Percentiles rank a stretch among this genome's conserved stretches.
Evolutionary conservation across 495 filamentous ascomycete genomes (phyloP).

Genomic region (Xylaria castorea): DNA sequence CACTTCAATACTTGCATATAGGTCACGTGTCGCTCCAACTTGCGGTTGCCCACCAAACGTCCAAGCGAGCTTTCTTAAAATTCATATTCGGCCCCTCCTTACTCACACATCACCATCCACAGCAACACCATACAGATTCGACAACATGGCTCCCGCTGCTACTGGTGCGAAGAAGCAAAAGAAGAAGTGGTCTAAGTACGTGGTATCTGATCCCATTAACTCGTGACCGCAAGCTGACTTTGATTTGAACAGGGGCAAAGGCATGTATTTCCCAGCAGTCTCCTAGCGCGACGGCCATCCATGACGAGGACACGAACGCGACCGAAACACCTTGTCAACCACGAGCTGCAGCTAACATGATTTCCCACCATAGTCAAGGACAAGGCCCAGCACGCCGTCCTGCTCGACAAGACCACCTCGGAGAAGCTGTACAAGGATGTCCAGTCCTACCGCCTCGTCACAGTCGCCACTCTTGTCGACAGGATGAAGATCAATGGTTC

Average conservation of each 20-base stretch:
- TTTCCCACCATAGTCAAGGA: slow-evolving; percentile 83
- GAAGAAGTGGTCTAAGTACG: slow-evolving; percentile 99
- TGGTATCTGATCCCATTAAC: slow-evolving; percentile 7
- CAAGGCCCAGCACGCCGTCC: slow-evolving; percentile 97
- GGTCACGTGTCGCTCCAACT: slow-evolving; percentile 20
- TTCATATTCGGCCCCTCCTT: slow-evolving; percentile 49
- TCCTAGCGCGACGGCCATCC: neutral
- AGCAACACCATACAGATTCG: slow-evolving; percentile 51
- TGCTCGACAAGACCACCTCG: slow-evolving; percentile 78
- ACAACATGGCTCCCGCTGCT: slow-evolving; percentile 75
- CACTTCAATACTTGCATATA: slow-evolving; percentile 10
- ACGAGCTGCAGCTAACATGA: slow-evolving; percentile 33
- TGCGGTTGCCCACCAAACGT: slow-evolving; percentile 28
- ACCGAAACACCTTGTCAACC: slow-evolving; percentile 1
- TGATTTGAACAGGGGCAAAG: slow-evolving; percentile 40
- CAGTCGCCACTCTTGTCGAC: slow-evolving; percentile 97
- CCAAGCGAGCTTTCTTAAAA: slow-evolving; percentile 43
- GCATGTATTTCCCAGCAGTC: slow-evolving; percentile 32
- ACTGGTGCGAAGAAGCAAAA: slow-evolving; percentile 96
- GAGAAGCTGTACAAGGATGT: slow-evolving; percentile 98
- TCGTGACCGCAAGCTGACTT: slow-evolving; percentile 33
- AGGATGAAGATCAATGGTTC: slow-evolving; percentile 99
- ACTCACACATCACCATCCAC: slow-evolving; percentile 45
- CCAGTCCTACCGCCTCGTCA: slow-evolving; percentile 99
- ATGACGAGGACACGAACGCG: slow-evolving; percentile 24